Evolutionary conservation across 2,329 filamentous ascomycete species (phyloP), one percentile per base, ranked within the genome.

Genomic region (Colletotrichum magnum): DNA sequence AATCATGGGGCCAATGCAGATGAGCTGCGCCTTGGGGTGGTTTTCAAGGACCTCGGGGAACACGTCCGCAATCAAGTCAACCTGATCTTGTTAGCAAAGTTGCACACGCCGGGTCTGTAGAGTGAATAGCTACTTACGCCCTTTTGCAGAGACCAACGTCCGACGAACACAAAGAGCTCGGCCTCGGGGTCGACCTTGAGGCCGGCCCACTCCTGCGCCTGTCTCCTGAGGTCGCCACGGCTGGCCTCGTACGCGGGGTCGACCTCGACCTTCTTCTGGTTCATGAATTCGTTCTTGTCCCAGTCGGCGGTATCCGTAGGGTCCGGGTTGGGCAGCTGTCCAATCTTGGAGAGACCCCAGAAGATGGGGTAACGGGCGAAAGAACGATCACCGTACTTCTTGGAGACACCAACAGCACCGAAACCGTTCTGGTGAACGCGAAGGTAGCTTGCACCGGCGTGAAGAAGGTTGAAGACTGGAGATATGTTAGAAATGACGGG

Each of bases 71-170:
- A 92, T 92, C 51, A 92, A 80, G 75, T 92, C 90, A 57, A 92
- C 64, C 64, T 67, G 18, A 6, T 41, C 0, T 16, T 18, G 13
- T 63, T 18, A 39, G 41, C 28, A 1, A 24, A 36, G 0, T 6
- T 13, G 7, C n/a, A 45, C 10, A 28, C 43, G 28, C 36, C 13
- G 1, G 2, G n/a, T 4, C 28, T 32, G 28, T 2, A 3, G 18
- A 9, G 18, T n/a, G 9, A 7, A 6, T 28, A 16, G 43, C 43
- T n/a, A 60, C 64, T 56, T 63, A 67, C 84, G 61, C 90, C 90
- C 77, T 92, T 92, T 74, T 92, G 90, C 83, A 90, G 88, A 6
- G 87, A 90, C 90, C 90, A 92, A 71, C 90, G 86, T 68, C 90
- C 90, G 56, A 92, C 90, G 73, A 92, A 92, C 9, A 92, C 90